Evolutionary conservation across 768 basidiomycete genomes (phyloP).

Genomic region (Heimioporus sp.): DNA sequence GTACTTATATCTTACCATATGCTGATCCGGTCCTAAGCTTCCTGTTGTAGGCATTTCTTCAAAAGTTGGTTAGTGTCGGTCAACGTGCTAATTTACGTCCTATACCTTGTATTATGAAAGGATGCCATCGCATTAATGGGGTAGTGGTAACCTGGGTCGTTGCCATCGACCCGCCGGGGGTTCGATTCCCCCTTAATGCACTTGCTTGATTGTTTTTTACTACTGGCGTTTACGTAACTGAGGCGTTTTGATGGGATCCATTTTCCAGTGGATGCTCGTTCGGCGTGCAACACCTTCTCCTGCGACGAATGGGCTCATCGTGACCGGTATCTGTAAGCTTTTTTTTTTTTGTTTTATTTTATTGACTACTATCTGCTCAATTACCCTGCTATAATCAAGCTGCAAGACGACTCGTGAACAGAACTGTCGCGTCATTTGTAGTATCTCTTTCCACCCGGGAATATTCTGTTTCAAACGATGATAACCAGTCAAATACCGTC

Average conservation of each 20-base stretch:
- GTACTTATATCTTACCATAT: too few relatives aligned
- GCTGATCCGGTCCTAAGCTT: too few relatives aligned
- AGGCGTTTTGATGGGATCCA: background rate
- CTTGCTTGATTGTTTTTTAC: background rate
- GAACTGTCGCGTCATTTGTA: background rate
- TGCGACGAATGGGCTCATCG: background rate
- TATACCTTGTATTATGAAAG: too few relatives aligned
- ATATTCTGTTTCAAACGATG: background rate
- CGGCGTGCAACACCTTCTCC: too few relatives aligned
- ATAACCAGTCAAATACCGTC: background rate
- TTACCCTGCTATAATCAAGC: background rate
- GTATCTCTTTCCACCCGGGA: background rate
- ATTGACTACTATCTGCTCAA: background rate
- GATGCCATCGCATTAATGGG: slow-evolving; percentile 47
- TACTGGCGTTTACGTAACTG: background rate
- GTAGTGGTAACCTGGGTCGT: slow-evolving; percentile 69
- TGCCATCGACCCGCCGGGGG: slow-evolving; percentile 84
- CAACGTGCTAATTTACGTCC: too few relatives aligned
- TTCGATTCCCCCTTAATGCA: slow-evolving; percentile 89
- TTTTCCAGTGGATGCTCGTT: background rate
- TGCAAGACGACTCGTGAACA: slow-evolving; percentile 6
- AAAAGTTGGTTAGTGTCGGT: too few relatives aligned
- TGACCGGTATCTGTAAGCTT: slow-evolving; percentile 14
- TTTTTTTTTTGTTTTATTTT: background rate
- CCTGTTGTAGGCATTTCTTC: too few relatives aligned